Percentiles rank a stretch among this genome's conserved stretches.
These are phyloP conservation scores for Boletus bicolor DNA, from an alignment of 768 basidiomycete species.

Conservation along the genomic window DNA sequence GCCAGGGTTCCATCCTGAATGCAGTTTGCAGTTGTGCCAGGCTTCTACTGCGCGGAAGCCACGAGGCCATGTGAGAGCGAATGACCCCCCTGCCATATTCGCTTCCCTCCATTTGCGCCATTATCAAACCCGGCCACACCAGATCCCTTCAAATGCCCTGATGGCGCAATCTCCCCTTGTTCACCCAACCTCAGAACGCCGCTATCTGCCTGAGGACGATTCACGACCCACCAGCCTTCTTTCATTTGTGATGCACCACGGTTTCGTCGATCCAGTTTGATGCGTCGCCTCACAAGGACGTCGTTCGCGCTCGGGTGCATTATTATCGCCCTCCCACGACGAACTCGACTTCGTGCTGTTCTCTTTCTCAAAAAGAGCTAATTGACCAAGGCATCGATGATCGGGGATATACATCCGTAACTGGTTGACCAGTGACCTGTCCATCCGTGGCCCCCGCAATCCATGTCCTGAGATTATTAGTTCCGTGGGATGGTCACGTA, in stretches of 20 bases:
- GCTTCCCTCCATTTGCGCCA: conserved; percentile 6
- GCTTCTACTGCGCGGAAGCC: conserved; percentile 9
- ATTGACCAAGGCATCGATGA: background rate
- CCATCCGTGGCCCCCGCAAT: background rate
- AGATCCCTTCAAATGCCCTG: background rate
- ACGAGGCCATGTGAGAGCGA: conserved; percentile 9
- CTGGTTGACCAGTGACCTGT: background rate
- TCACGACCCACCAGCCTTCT: background rate
- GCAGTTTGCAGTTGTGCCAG: background rate
- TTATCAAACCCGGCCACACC: conserved; percentile 1
- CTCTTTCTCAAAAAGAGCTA: background rate
- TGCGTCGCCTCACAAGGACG: background rate
- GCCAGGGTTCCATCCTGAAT: background rate
- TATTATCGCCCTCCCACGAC: conserved; percentile 3
- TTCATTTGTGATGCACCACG: background rate
- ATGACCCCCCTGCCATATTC: background rate
- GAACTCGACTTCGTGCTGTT: background rate
- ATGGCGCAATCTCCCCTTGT: background rate
- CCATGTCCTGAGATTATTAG: background rate
- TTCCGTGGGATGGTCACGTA: background rate
- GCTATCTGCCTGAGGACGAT: background rate
- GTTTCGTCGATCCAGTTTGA: background rate
- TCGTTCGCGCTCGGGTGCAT: background rate
- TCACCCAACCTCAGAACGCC: background rate
- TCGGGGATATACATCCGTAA: background rate